Evolutionary conservation across 2,329 filamentous ascomycete species (phyloP), one percentile per base, ranked within the genome.

Genomic region (Penicillium sp.): DNA sequence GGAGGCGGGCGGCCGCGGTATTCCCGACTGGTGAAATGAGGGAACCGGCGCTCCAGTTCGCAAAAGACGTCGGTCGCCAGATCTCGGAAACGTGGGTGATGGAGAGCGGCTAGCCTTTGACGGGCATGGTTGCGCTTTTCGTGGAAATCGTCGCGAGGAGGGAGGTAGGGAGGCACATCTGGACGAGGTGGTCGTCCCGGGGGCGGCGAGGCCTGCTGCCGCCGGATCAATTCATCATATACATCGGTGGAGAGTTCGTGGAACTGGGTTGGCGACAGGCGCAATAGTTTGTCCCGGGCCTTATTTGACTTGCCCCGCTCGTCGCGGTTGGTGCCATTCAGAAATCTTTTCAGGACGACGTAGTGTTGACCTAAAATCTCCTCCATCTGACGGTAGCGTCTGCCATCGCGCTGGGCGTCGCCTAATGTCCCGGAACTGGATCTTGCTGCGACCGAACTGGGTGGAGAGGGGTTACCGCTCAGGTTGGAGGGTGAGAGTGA

Each of bases 201-300:
- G 39, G 71, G 70, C 27, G 74, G 74, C 39, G 79, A 79, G 43
- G 78, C 78, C 57, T 87, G 81, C 70, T 97, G 91, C 56, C 93
- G 83, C 52, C 93, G 86, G 59, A 95, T 79, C 57, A 97, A 78
- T 73, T 99, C 93, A 71, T 99, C 93, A 72, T 88, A 97, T 34
- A 99, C 92, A 73, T 99, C 93, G 50, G 92, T 97, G 72, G 91
- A 96, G 55, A 99, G 80, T 74, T 99, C 93, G 71, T 95, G 89
- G 70, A 99, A 97, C 70, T 99, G 93, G 25, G 95, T 89, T 1
- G 87, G 78, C 0, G 91, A 95, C 43, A 99, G 80, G 51, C 92
- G 84, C 52, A 96, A 79, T 49, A 97, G 79, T 77, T 99, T 99
- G 72, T 97, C 93, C 64, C 91, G 86, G 48, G 93, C 93, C 72